Base-by-base conservation (phyloP, 257 asterid genomes). In the Solanum acaule region DNA sequence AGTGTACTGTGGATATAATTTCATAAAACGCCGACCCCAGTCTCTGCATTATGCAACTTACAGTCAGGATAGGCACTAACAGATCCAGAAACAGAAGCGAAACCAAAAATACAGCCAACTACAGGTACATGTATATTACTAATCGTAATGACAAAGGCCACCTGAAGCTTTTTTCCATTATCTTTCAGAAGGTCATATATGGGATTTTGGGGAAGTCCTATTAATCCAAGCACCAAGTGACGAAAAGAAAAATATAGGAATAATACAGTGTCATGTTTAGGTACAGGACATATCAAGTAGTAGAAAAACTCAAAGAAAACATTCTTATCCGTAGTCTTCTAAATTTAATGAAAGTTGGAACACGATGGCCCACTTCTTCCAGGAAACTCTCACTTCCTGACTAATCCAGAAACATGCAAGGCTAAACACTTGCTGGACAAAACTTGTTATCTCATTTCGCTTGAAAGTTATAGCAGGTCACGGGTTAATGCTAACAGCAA, bases 11-110 rank as follows among this genome's bases (percentile, higher is more conserved):
- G 95, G 94, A 94, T 93, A 96, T 87, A 95, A 88, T 92, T 94
- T 93, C 98, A 96, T 94, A 91, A 97, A 97, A 90, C 97, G 98
- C 87, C 95, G 92, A 82, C 99, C 99, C 99, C 99, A 97, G 86
- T 96, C 99, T 92, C 99, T 97, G 96, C 93, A 93, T 87, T 78
- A 86, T 35, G 73, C 83, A 85, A 72, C 87, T 91, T 88, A 37
- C 87, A 89, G 63, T 88, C 84, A 90, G 89, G 83, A 59, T 67
- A 82, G 7, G 44, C 37, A 40, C 7, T 34, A 42, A 73, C 85
- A 82, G 31, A 49, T 49, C 70, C 29, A 81, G 71, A 82, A 82
- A 82, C 86, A 31, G 70, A 82, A 49, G 35, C 29, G 6, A 82
- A 44, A 82, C 70, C 44, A 49, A 82, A 49, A 31, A 82, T 5